phyloP scores from a whole-genome alignment of 129 eudicot genomes.

The Silybum marianum region DNA sequence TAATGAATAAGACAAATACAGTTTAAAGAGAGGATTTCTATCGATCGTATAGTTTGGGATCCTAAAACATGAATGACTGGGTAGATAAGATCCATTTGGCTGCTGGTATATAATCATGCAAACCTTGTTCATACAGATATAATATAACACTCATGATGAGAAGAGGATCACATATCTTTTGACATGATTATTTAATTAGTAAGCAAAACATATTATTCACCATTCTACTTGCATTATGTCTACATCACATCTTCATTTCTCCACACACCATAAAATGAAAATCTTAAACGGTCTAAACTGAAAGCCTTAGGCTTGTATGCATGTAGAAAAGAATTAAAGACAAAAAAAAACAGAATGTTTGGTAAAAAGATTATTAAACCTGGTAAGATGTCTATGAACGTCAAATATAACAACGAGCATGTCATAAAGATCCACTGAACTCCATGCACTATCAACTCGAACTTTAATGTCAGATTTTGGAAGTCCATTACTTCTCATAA shows the following conservation, averaged over 20 bases:
- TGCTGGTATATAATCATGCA: background rate
- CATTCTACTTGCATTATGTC: background rate
- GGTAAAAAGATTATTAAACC: conserved; percentile 39
- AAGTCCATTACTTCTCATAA: conserved; percentile 65
- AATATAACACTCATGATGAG: background rate
- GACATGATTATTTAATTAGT: background rate
- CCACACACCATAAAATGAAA: background rate
- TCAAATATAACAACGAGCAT: conserved; percentile 84
- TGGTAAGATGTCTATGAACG: conserved; percentile 91
- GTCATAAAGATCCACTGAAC: conserved; percentile 75
- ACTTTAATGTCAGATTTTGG: conserved; percentile 78
- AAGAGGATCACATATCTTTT: background rate
- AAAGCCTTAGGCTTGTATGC: background rate
- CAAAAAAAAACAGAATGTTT: background rate
- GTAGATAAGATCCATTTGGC: no score
- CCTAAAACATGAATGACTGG: no score
- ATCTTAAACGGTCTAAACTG: background rate
- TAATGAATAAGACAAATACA: no score
- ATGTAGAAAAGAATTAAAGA: background rate
- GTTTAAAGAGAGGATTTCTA: no score
- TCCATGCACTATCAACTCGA: conserved; percentile 81
- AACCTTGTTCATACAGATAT: background rate
- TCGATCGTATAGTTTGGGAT: no score
- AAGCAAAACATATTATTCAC: background rate
- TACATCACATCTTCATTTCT: background rate